A percentile compares a stretch with the other conserved stretches of the same genome.
phyloP scores from a whole-genome alignment of 2,329 filamentous ascomycete genomes.

The Fusarium tupiense region DNA sequence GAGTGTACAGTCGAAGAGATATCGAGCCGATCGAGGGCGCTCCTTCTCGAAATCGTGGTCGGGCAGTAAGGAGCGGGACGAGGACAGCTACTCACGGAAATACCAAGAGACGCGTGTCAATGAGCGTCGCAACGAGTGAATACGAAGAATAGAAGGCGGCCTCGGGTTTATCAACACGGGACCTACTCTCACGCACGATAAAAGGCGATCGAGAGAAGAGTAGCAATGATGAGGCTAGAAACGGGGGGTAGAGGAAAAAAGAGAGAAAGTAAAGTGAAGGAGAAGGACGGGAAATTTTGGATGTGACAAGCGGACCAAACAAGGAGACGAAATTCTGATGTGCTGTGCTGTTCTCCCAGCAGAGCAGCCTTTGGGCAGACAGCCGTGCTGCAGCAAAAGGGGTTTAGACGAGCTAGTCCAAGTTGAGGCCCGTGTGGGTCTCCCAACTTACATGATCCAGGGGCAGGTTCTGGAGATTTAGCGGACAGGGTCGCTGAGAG shows the following conservation, averaged over 20 bases:
- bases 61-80: constrained; percentile 33
- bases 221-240: constrained; percentile 51
- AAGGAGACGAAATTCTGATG: constrained; percentile 49
- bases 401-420: constrained; percentile 45
- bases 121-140: constrained; percentile 44
- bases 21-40: constrained; percentile 22
- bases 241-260: constrained; percentile 37
- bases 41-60: constrained; percentile 26
- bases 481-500: constrained; percentile 40
- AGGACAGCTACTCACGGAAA: constrained; percentile 42
- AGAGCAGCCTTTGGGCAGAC: constrained; percentile 40
- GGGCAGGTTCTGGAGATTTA: constrained; percentile 44
- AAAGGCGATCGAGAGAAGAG: constrained; percentile 46
- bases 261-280: constrained; percentile 40
- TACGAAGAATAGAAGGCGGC: constrained; percentile 41
- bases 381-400: constrained; percentile 47
- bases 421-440: constrained; percentile 36
- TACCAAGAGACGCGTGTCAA: constrained; percentile 49
- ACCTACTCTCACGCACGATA: constrained; percentile 44
- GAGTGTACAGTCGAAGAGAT: constrained; percentile 7
- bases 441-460: constrained; percentile 34
- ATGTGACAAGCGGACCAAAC: constrained; percentile 42
- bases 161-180: constrained; percentile 32
- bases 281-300: constrained; percentile 46
- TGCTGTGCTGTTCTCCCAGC: constrained; percentile 47